Conservation (phyloP, 768 basidiomycete genomes). For the Kwoniella shandongensis region DNA sequence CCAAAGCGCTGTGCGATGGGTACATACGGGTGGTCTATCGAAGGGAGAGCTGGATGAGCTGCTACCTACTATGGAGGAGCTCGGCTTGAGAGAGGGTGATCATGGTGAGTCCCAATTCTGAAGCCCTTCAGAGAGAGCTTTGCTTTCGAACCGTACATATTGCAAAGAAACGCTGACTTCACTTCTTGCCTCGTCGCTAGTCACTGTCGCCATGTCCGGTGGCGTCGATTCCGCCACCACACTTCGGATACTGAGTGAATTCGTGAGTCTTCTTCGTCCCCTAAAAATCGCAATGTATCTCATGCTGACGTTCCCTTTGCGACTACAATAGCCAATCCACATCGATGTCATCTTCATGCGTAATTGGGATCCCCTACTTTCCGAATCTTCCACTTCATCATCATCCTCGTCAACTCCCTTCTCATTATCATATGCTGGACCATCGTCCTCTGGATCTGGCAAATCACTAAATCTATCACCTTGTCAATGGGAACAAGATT, state of each 20-base stretch:
- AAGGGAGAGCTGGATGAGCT: slow-evolving; percentile 1
- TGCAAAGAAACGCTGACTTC: too few species aligned
- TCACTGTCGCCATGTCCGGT: slow-evolving; percentile 90
- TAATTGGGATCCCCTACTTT: slow-evolving; percentile 65
- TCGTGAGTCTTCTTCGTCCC: slow-evolving; percentile 59
- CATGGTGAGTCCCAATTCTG: slow-evolving; percentile 25
- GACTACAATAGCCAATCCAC: slow-evolving; percentile 68
- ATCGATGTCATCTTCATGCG: slow-evolving; percentile 91
- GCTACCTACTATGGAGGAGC: slow-evolving; percentile 18
- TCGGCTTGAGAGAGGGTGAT: slow-evolving; percentile 32
- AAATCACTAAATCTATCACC: slow-evolving; percentile 62
- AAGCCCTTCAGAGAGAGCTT: too few species aligned
- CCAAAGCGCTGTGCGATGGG: too few species aligned
- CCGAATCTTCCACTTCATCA: slow-evolving; percentile 27
- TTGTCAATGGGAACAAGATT: slow-evolving; percentile 95
- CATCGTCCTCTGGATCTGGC: slow-evolving; percentile 66
- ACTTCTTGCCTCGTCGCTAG: slow-evolving; percentile 58
- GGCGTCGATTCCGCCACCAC: slow-evolving; percentile 92
- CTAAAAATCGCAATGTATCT: not conserved
- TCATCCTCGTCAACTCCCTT: not conserved
- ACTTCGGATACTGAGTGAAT: slow-evolving; percentile 69
- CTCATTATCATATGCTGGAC: slow-evolving; percentile 8
- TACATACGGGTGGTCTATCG: not conserved
- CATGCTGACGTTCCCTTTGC: not conserved
- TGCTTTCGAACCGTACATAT: too few species aligned